Evolutionary conservation across 164 flowering plant genomes (phyloP), one percentile per base, ranked within the genome.

Genomic region (Litsea cubeba): DNA sequence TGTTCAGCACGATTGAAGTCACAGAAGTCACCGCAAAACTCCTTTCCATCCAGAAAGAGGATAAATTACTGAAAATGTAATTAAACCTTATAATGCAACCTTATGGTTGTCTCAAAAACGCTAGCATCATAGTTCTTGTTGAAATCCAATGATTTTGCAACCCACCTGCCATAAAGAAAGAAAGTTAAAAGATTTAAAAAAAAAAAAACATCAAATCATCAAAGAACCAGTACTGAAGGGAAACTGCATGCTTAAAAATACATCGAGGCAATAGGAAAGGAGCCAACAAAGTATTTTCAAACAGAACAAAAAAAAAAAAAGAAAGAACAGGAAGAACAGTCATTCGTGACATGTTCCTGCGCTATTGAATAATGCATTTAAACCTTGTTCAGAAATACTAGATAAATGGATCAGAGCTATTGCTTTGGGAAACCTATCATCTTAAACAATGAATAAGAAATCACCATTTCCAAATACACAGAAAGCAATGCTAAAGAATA

Each of bases 31-130:
- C 51, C 58, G 40, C 66, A 62, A 54, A 71, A 69, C 72, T 65
- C 73, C 63, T 72, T 70, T 76, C 69, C 75, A 68, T 30, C 22
- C 50, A 54, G 65, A 35, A 64, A 71, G 63, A 73, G 49, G 71
- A 76, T 65, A 76, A 76, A 70, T 51, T 20, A 65, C 20, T 28
- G 71, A 75, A 75, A 49, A 22, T 77, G 51, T 5, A 71, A 82
- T 79, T 85, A 89, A 93, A 95, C 94, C 92, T 91, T 85, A 81
- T 82, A 87, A 85, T 50, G 90, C 84, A 87, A 96, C 99, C 99
- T 96, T 92, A 96, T 94, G 92, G 98, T 94, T 85, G 98, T 96
- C 93, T 96, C 98, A 78, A 96, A 96, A 69, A 96, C 97, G 74
- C 98, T 96, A 71, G 98, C 97, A 3, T 94, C 99, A 74, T 92